A percentile compares a stretch with the other conserved stretches of the same genome.
phyloP scores from a whole-genome alignment of 306 rosid species.

The Astragalus membranaceus region DNA sequence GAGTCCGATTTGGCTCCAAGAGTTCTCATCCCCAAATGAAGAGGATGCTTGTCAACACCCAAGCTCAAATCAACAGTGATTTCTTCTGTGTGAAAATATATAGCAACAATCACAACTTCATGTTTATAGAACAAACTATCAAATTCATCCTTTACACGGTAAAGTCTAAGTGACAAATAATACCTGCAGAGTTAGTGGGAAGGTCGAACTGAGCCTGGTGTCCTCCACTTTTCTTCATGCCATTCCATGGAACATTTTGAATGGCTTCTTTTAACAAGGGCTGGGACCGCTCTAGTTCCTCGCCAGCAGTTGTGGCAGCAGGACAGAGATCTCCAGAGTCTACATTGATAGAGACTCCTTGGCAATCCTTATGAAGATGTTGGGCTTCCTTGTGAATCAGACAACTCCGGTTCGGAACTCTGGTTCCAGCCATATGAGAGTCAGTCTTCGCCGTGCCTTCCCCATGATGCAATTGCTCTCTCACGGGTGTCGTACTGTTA shows the following conservation, averaged over 20 bases:
- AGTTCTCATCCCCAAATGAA: constrained; percentile 15
- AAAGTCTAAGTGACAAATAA: not conserved
- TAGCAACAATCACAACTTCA: not conserved
- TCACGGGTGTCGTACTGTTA: constrained; percentile 27
- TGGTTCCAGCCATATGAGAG: constrained; percentile 26
- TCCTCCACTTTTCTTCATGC: constrained; percentile 17
- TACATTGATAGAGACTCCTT: constrained; percentile 24
- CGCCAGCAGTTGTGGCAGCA: constrained; percentile 10
- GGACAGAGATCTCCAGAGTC: constrained; percentile 23
- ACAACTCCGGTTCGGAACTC: constrained; percentile 21
- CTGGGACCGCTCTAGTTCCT: constrained; percentile 22
- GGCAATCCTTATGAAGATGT: constrained; percentile 20
- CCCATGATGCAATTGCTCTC: constrained; percentile 21
- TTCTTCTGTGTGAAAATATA: constrained; percentile 5
- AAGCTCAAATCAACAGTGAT: constrained; percentile 30
- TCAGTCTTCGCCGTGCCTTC: constrained; percentile 10
- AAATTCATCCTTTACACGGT: constrained; percentile 3
- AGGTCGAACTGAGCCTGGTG: constrained; percentile 27
- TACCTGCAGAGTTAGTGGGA: constrained; percentile 38
- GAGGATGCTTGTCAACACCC: constrained; percentile 29
- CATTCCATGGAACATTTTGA: constrained; percentile 15
- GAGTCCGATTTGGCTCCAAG: constrained; percentile 30
- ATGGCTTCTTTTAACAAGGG: constrained; percentile 17
- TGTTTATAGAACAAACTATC: constrained; percentile 3
- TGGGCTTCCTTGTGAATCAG: constrained; percentile 21